Evolutionary conservation across 2,329 filamentous ascomycete species (phyloP).

Genomic region (Fusarium sp.): DNA sequence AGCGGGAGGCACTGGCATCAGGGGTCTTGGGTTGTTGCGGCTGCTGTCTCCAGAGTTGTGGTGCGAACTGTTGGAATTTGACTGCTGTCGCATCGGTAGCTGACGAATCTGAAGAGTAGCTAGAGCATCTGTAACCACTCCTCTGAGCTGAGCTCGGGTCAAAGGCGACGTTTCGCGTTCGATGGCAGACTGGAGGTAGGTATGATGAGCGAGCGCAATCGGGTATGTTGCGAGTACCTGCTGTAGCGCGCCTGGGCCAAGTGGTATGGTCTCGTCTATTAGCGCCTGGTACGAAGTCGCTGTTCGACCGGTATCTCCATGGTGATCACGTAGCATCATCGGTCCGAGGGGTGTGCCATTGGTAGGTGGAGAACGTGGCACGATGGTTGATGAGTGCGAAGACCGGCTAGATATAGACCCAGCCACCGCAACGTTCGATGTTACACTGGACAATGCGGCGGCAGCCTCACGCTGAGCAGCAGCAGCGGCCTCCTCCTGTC

Average conservation of each 20-base stretch:
- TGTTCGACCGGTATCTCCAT: slow-evolving; percentile 50
- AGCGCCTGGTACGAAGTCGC: slow-evolving; percentile 63
- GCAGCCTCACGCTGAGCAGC: slow-evolving; percentile 59
- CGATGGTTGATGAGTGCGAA: slow-evolving; percentile 16
- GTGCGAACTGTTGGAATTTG: slow-evolving; percentile 18
- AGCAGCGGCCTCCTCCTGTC: slow-evolving; percentile 78
- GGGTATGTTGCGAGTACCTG: slow-evolving; percentile 64
- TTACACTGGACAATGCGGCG: slow-evolving; percentile 27
- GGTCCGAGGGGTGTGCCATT: slow-evolving; percentile 27
- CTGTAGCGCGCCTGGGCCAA: slow-evolving; percentile 64
- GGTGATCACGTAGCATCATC: slow-evolving; percentile 46
- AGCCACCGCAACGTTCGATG: slow-evolving; percentile 31
- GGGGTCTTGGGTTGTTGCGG: slow-evolving; percentile 19
- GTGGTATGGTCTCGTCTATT: slow-evolving; percentile 68
- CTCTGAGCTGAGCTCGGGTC: slow-evolving; percentile 64
- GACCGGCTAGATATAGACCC: slow-evolving; percentile 21
- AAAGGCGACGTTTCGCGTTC: slow-evolving; percentile 66
- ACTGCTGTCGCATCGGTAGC: slow-evolving; percentile 46
- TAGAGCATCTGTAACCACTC: slow-evolving; percentile 64
- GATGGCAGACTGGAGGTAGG: slow-evolving; percentile 66
- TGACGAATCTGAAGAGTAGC: slow-evolving; percentile 64
- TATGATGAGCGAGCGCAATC: slow-evolving; percentile 63
- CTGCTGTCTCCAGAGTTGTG: slow-evolving; percentile 16
- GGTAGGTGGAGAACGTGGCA: slow-evolving; percentile 24
- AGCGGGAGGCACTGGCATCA: slow-evolving; percentile 7